Base-by-base conservation (phyloP, 2,329 filamentous ascomycete species). In the Colletotrichum sansevieriae region DNA sequence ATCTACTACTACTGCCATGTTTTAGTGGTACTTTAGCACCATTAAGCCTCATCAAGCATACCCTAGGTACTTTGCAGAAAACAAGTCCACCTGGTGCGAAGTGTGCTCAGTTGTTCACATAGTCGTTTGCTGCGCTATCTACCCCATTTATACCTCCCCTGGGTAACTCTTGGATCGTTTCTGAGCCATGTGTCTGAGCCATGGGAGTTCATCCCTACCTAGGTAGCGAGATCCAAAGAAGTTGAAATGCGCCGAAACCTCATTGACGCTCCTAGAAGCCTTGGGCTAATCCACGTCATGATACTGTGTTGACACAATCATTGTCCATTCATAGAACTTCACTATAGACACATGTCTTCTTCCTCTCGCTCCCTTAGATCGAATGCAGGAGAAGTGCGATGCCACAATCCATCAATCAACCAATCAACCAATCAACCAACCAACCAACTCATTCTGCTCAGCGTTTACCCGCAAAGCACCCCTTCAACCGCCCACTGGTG, bases 21-120 rank as follows among this genome's bases (percentile, higher is more conserved):
- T 25, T 33, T 57, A 15, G 52, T 47, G 52, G 46, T 68, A 29
- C 44, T 46, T 58, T 64, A 58, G 65, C 60, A 51, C 41, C 46
- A 56, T 22, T 35, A 52, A 46, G 51, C 60, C 60, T 51, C 60
- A 18, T 15, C 35, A n/a, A 9, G 29, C 29, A 29, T 29, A 4
- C 7, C 29, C 8, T 29, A 29, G 7, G 29, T 29, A 29, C 29
- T 29, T 29, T 29, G 29, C 15, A 55, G 13, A 37, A 15, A 55
- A 15, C 18, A 57, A 29, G 18, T n/a, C 43, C 33, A 12, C 20
- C 33, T 54, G 25, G 51, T 37, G 56, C 41, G 25, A 33, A 59
- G 20, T 37, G 44, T 13, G 55, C 55, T 25, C 29, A 47, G 13
- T n/a, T 46, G 3, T n/a, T 20, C 43, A 46, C 8, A 13, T 6